phyloP scores from a whole-genome alignment of 768 basidiomycete genomes.

The Lentinula raphanica region DNA sequence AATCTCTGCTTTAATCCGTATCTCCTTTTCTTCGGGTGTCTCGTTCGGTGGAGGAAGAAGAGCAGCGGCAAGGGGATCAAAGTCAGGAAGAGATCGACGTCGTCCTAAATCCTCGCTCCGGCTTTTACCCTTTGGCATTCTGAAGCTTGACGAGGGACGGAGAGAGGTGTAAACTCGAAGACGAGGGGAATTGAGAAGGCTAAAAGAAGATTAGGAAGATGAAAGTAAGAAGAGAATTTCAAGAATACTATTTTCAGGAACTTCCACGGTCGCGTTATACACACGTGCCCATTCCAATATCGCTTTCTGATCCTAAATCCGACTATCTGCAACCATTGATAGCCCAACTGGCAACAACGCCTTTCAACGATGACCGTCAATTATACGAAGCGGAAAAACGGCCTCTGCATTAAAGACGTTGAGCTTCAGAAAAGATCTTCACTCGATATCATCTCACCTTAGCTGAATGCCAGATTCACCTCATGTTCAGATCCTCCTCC shows the following conservation, averaged over 20 bases:
- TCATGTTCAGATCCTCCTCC: background rate
- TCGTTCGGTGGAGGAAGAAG: slow-evolving; percentile 71
- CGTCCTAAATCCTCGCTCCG: slow-evolving; percentile 30
- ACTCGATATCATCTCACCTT: background rate
- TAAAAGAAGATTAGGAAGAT: background rate
- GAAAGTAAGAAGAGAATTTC: background rate
- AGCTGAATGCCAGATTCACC: background rate
- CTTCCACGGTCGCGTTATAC: background rate
- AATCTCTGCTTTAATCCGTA: slow-evolving; percentile 57
- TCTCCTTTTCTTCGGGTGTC: slow-evolving; percentile 59
- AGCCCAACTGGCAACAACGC: background rate
- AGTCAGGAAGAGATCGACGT: slow-evolving; percentile 54
- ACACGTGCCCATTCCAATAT: background rate
- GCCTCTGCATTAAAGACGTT: no score
- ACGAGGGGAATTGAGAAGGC: background rate
- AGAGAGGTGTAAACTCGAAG: background rate
- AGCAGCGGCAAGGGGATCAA: slow-evolving; percentile 66
- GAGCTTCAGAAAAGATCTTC: no score
- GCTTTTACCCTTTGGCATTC: slow-evolving; percentile 31
- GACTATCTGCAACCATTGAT: background rate
- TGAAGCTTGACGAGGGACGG: background rate
- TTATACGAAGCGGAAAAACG: no score
- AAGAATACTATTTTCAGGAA: background rate
- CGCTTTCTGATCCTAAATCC: background rate
- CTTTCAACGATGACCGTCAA: background rate